These are phyloP conservation scores for Paramecium pentaurelia DNA, from an alignment of 73 alveolate genomes.

Conservation along the genomic window DNA sequence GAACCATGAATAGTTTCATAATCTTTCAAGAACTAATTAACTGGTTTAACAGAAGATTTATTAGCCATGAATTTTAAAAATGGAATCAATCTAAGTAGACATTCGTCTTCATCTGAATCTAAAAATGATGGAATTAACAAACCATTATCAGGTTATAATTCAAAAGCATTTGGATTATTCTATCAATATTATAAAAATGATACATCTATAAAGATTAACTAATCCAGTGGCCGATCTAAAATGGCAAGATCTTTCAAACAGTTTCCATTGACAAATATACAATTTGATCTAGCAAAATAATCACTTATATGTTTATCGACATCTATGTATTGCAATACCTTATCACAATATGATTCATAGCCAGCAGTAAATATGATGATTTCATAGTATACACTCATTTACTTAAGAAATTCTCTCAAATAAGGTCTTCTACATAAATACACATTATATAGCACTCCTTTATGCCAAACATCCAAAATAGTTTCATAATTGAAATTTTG, in stretches of 20 bases:
- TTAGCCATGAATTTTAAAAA: constrained; percentile 27
- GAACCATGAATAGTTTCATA: neutral
- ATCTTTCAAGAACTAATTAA: neutral
- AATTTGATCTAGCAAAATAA: constrained; percentile 35
- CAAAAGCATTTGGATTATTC: constrained; percentile 43
- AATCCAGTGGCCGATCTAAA: constrained; percentile 15
- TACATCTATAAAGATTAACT: constrained; percentile 42
- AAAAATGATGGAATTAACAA: constrained; percentile 30
- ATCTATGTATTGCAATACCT: constrained; percentile 17
- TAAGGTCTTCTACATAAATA: neutral
- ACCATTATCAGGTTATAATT: constrained; percentile 35
- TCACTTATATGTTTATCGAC: neutral
- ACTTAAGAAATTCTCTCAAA: neutral
- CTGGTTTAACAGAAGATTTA: neutral
- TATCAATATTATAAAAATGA: neutral
- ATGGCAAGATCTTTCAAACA: constrained; percentile 13
- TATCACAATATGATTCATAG: constrained; percentile 40
- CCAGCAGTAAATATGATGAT: constrained; percentile 47
- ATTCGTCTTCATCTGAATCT: constrained; percentile 44
- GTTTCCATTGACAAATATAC: constrained; percentile 15
- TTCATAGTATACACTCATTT: neutral
- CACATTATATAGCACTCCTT: neutral
- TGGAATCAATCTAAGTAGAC: constrained; percentile 19
- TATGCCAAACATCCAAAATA: constrained; percentile 20
- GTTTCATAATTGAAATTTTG: constrained; percentile 44